Evolutionary conservation across 306 rosid genomes (phyloP), one percentile per base, ranked within the genome.

Genomic region (Quercus suber): DNA sequence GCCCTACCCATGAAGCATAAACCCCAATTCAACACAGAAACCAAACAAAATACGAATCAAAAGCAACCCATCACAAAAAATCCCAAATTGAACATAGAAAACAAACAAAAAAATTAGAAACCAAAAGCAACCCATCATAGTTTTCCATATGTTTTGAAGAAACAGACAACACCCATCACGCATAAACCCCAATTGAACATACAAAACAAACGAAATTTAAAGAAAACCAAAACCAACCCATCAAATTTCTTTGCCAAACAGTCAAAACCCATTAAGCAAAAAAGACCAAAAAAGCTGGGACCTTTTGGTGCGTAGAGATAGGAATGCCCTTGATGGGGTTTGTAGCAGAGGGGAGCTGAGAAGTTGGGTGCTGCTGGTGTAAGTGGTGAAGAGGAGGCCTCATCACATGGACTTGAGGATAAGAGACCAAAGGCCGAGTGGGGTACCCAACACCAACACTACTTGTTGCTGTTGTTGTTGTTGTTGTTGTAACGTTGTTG

Each of bases 221-320:
- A 11, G 17, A 49, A 41, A 41, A 41, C 45, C 45, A 2, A 2
- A 2, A 41, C 45, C 11, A 41, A 41, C 45, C 45, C 45, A 41
- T 41, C 45, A 41, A 41, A 41, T 41, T 41, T 41, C 14, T 15
- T n/a, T 5, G 5, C 55, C 31, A 41, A 21, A 45, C 77, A 33
- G 19, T 21, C 17, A 14, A 13, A 23, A 21, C 14, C 17, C 19
- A 33, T 15, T 41, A 67, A 33, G 28, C 3, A 41, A 77, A 33
- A 0, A 23, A 9, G 6, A 1, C 35, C 35, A 61, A 64, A 69
- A 79, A 17, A 63, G 35, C 53, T 31, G 14, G 19, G 75, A 90
- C 94, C 94, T 87, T 88, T 2, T 84, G 45, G 28, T 80, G 82
- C 4, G 86, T 80, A 57, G 71, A 78, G 69, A 79, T 76, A 5